These are phyloP conservation scores for Polytrichum formosum DNA, from an alignment of 225 moss, liverwort and hornwort genomes.

Conservation along the genomic window DNA sequence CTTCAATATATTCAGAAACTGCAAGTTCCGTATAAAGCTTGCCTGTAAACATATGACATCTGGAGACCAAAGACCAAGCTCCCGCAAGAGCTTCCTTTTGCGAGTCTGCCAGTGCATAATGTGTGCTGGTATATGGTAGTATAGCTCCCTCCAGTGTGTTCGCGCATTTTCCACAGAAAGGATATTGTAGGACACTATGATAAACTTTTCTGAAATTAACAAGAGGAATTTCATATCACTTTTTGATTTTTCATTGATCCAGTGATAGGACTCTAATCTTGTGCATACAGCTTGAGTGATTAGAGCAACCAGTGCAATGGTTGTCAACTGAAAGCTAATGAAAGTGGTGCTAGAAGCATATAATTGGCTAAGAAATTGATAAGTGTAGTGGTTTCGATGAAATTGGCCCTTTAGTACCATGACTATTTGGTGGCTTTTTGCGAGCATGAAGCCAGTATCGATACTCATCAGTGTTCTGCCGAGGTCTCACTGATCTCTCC, in stretches of 20 bases:
- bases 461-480: constrained; percentile 43
- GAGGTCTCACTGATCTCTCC: constrained; percentile 37
- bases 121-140: constrained; percentile 61
- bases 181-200: constrained; percentile 84
- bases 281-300: no score
- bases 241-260: no score
- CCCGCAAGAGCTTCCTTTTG: constrained; percentile 68
- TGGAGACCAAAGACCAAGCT: constrained; percentile 79
- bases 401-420: constrained; percentile 31
- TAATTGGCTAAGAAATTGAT: background rate
- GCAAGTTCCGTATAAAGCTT: constrained; percentile 29
- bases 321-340: no score
- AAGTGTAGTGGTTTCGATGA: background rate
- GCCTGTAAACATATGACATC: constrained; percentile 98
- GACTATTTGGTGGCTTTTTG: constrained; percentile 35
- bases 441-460: constrained; percentile 69
- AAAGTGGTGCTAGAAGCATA: no score
- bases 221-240: no score
- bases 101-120: constrained; percentile 77
- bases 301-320: no score
- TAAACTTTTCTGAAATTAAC: constrained; percentile 57
- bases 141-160: constrained; percentile 56
- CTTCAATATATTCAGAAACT: background rate
- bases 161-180: constrained; percentile 79
- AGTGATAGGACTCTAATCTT: no score